Evolutionary conservation across 2,329 filamentous ascomycete genomes (phyloP), one percentile per base, ranked within the genome.

Genomic region (Fusarium equiseti): DNA sequence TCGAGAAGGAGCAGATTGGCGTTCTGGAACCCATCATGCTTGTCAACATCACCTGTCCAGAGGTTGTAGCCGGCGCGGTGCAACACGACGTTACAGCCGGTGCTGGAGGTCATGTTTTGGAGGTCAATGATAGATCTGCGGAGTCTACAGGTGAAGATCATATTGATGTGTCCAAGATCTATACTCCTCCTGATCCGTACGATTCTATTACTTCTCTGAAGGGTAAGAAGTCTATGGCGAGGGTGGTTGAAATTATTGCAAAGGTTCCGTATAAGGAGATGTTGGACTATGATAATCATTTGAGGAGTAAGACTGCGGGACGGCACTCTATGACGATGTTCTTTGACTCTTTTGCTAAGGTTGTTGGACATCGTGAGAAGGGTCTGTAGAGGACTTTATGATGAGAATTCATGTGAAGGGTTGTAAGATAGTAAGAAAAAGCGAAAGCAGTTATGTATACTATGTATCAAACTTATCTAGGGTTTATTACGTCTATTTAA

Each of bases 21-120:
- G 84, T 99, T 42, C 91, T 98, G 82, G 96, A 99, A 77, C 96
- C 96, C 2, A 92, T 99, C 58, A 98, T 98, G 94, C 90, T 91
- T 65, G 93, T 93, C 8, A 90, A 91, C 55, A 97, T 99, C 76
- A 90, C 89, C 71, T 94, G 96, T 52, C 93, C 96, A 54, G 95
- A 98, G 80, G 86, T 87, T 8, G 90, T 89, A 9, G 90, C 97
- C 2, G 94, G 95, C 6, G 88, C 88, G 7, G 92, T 99, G 12
- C 90, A 97, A 35, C 93, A 97, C 72, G 91, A 96, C 76, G 89
- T 97, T 59, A 91, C 89, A 4, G 88, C 91, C 9, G 89, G 91
- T 0, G 87, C 92, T 1, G 90, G 92, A 55, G 90, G 92, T 0
- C 88, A 93, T 57, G 88, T 97, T 12, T 78, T 97, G 43, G 91